Base-by-base conservation (phyloP, 169 alveolate species). In the Plasmodium reichenowi region DNA sequence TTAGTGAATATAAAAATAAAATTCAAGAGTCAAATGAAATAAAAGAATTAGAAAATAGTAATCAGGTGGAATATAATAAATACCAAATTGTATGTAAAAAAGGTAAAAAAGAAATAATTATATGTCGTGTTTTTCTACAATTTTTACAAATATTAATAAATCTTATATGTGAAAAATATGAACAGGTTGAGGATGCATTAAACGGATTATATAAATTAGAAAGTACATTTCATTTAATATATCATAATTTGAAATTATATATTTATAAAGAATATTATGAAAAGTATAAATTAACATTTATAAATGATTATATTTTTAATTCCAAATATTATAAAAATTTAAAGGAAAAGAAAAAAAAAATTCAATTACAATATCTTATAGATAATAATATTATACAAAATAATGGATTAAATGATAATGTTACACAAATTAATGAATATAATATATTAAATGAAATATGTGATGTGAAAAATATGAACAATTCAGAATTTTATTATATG, bases 181-280 rank as follows among this genome's bases (percentile, higher is more conserved):
- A 86, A 29, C 38, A 12, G 50, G 22, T 86, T 5, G 76, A 70
- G 32, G 26, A 58, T 38, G 92, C 92, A 2, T 54, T 86, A 72
- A 54, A 17, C 1, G 52, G 15, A 17, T 86, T 74, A 50, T 38
- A 24, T 47, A 63, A 86, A 15, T 26, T 86, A 13, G 92, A 86
- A 45, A 26, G 43, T 2, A 59, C 63, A 3, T 86, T 86, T 86
- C 52, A 48, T 15, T 10, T 60, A 38, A 62, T 86, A 6, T 86
- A 86, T 73, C 64, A n/a, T 15, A 72, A 86, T 58, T 12, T 86
- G 9, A 86, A 86, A 67, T n/a, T 86, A n/a, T 86, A 86, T 50
- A 22, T 86, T 0, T 86, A 86, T 48, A 86, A 64, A 72, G 70
- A 86, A 38, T 86, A 71, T 54, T 86, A 86, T 73, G 87, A 70